phyloP scores from a whole-genome alignment of 495 filamentous ascomycete species.

The Daldinia bambusicola region DNA sequence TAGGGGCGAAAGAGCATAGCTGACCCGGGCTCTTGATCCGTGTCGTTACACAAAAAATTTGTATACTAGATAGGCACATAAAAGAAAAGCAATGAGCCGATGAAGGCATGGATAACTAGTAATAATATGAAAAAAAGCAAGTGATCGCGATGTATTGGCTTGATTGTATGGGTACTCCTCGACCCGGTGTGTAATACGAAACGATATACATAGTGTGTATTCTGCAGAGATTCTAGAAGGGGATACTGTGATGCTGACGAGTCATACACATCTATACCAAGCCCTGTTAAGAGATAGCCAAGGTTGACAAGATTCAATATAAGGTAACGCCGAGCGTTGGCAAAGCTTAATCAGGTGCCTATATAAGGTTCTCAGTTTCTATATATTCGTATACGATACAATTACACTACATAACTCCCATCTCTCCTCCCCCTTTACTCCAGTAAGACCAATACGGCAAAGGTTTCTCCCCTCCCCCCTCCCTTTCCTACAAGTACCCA shows the following conservation, averaged over 20 bases:
- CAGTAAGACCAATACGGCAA: no score
- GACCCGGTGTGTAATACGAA: not conserved
- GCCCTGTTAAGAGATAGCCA: not conserved
- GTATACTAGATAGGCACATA: conserved; percentile 34
- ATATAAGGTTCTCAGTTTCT: no score
- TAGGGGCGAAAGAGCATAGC: not conserved
- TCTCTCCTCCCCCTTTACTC: no score
- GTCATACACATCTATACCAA: conserved; percentile 3
- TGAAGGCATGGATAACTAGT: conserved; percentile 20
- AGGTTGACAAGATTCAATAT: not conserved
- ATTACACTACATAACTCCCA: no score
- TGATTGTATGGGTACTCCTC: not conserved
- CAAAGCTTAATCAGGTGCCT: no score
- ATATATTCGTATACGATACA: no score
- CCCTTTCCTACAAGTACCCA: no score
- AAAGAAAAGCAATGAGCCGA: conserved; percentile 16
- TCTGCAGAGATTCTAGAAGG: not conserved
- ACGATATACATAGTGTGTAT: no score
- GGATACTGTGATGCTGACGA: not conserved
- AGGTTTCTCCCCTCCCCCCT: no score
- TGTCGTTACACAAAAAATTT: conserved; percentile 21
- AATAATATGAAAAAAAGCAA: conserved; percentile 1
- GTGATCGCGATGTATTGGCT: not conserved
- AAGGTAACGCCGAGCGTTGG: not conserved
- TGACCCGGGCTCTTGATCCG: not conserved